These are phyloP conservation scores for Ceratocystiopsis minuta DNA, from an alignment of 2,329 filamentous ascomycete species.

Conservation along the genomic window DNA sequence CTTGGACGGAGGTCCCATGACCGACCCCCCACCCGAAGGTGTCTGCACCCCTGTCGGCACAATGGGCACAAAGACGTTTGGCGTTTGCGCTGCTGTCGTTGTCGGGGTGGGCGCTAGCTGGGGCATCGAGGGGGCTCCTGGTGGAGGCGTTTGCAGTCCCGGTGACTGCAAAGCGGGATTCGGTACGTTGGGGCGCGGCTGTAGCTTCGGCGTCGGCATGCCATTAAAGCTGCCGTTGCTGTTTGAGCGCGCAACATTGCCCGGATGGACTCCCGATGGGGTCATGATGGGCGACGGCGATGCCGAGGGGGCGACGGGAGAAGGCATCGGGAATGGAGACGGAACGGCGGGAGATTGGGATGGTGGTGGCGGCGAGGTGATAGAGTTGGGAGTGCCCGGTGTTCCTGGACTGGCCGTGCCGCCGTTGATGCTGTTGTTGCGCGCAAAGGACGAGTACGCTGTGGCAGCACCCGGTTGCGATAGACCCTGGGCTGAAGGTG, in stretches of 20 bases:
- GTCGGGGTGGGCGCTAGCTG: constrained; percentile 1
- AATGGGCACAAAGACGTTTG: constrained; percentile 3
- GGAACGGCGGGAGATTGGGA: no score
- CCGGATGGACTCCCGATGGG: no score
- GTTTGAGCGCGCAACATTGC: no score
- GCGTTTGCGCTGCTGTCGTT: background rate
- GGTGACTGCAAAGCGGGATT: no score
- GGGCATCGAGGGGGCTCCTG: constrained; percentile 2
- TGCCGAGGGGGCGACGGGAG: constrained; percentile 1
- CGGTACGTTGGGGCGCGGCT: background rate
- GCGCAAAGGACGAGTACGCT: constrained; percentile 1
- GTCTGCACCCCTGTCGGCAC: constrained; percentile 3
- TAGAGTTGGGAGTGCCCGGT: constrained; percentile 8
- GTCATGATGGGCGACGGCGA: background rate
- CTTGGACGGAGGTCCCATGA: constrained; percentile 42
- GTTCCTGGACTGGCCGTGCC: constrained; percentile 6
- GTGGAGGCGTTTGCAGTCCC: constrained; percentile 2
- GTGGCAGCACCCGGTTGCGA: constrained; percentile 2
- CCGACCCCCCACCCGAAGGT: constrained; percentile 14
- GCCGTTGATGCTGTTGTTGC: constrained; percentile 1
- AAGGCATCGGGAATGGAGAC: constrained; percentile 3
- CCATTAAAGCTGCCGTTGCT: background rate
- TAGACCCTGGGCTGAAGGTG: constrained; percentile 6
- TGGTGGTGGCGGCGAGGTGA: constrained; percentile 4
- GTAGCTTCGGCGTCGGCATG: constrained; percentile 3